These are phyloP conservation scores for Skeletonema tropicum DNA, from an alignment of 108 stramenopile genomes.

Conservation along the genomic window DNA sequence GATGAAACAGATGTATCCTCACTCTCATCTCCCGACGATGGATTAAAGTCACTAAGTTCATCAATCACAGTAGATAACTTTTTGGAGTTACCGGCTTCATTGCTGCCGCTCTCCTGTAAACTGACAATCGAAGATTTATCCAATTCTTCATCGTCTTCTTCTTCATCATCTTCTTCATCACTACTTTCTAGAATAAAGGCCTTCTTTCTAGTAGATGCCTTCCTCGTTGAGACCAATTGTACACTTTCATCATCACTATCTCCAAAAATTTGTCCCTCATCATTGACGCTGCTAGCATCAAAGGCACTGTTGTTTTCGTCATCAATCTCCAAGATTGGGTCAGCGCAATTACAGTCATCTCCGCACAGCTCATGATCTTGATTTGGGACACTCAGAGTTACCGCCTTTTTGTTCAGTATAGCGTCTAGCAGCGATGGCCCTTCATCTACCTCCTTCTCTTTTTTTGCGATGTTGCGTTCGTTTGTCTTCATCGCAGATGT, in stretches of 20 bases:
- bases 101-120: background rate
- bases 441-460: background rate
- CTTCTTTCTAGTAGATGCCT: background rate
- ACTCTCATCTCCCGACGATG: background rate
- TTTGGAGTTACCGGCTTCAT: constrained; percentile 9
- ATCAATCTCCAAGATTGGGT: constrained; percentile 44
- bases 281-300: constrained; percentile 9
- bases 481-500: background rate
- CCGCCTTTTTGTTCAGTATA: constrained; percentile 24
- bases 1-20: background rate
- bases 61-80: background rate
- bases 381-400: constrained; percentile 21
- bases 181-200: constrained; percentile 5
- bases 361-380: constrained; percentile 28
- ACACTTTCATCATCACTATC: constrained; percentile 24
- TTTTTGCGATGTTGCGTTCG: background rate
- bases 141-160: constrained; percentile 23
- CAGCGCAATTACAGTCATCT: constrained; percentile 44
- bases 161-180: constrained; percentile 5
- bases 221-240: background rate
- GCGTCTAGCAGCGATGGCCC: constrained; percentile 40
- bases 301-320: constrained; percentile 35
- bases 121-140: background rate
- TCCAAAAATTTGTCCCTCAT: background rate
- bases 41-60: background rate